A percentile compares a stretch with the other conserved stretches of the same genome.
These are phyloP conservation scores for Daldinia caldariorum DNA, from an alignment of 495 filamentous ascomycete genomes.

Conservation along the genomic window DNA sequence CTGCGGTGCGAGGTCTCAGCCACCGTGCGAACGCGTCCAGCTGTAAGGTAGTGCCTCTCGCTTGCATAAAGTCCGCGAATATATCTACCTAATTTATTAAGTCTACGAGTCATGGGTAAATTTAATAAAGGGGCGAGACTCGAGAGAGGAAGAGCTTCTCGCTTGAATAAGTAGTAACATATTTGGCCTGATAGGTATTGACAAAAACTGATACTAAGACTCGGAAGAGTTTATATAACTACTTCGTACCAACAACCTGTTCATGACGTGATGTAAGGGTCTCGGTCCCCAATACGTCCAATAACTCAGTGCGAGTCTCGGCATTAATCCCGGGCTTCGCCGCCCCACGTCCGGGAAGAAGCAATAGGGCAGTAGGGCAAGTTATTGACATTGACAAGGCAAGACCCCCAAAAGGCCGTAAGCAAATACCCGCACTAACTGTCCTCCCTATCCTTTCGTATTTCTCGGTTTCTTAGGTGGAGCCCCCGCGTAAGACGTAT, in stretches of 20 bases:
- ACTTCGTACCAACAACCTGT: background rate
- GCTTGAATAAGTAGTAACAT: background rate
- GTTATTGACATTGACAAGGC: constrained; percentile 1
- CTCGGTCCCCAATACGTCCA: constrained; percentile 15
- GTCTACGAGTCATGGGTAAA: background rate
- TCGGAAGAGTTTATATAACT: background rate
- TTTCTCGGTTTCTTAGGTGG: constrained; percentile 22
- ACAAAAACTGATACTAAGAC: background rate
- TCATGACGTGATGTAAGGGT: background rate
- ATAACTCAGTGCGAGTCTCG: constrained; percentile 25
- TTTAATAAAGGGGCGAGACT: background rate
- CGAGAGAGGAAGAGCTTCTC: background rate
- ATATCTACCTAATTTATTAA: constrained; percentile 3
- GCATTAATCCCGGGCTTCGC: constrained; percentile 23
- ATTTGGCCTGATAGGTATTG: background rate
- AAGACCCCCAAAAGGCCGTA: constrained; percentile 18
- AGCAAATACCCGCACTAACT: constrained; percentile 22
- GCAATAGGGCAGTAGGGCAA: constrained; percentile 4
- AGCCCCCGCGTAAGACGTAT: constrained; percentile 36
- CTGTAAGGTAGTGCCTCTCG: constrained; percentile 17
- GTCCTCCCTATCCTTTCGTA: constrained; percentile 27
- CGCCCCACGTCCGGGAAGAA: constrained; percentile 13
- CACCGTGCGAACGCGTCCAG: constrained; percentile 33
- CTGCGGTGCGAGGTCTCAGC: constrained; percentile 40
- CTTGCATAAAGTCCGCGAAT: constrained; percentile 7